phyloP scores from a whole-genome alignment of 768 basidiomycete species.

The Pholiota microspora region DNA sequence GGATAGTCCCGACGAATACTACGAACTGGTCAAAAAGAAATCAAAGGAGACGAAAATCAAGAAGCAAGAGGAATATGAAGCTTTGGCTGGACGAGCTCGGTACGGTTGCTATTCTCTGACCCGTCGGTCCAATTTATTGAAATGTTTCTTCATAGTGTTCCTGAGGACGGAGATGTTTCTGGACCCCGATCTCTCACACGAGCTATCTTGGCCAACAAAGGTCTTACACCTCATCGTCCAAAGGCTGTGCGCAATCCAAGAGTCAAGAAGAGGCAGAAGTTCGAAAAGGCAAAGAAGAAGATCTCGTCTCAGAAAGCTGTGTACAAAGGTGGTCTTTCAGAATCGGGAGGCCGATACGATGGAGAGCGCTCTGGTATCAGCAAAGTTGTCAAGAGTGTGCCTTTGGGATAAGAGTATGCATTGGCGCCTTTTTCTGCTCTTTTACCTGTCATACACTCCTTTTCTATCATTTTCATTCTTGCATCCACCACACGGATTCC shows the following conservation, averaged over 20 bases:
- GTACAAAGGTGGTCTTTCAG: slow-evolving; percentile 84
- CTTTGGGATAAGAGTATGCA: slow-evolving; percentile 43
- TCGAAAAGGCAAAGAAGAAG: slow-evolving; percentile 94
- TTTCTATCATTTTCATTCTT: not conserved
- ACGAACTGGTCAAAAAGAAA: slow-evolving; percentile 81
- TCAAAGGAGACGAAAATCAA: slow-evolving; percentile 70
- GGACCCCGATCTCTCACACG: slow-evolving; percentile 90
- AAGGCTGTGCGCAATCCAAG: slow-evolving; percentile 95
- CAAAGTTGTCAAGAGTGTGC: slow-evolving; percentile 84
- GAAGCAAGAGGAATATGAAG: slow-evolving; percentile 84
- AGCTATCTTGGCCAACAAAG: slow-evolving; percentile 91
- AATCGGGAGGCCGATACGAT: slow-evolving; percentile 70
- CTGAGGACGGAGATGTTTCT: slow-evolving; percentile 29
- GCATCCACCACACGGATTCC: too few species aligned
- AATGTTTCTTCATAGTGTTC: slow-evolving; percentile 21
- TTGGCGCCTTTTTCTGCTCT: not conserved
- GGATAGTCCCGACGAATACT: slow-evolving; percentile 74
- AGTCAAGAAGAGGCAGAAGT: slow-evolving; percentile 93
- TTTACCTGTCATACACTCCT: not conserved
- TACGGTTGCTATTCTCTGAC: slow-evolving; percentile 4
- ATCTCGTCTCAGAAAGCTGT: slow-evolving; percentile 85
- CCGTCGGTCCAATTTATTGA: not conserved
- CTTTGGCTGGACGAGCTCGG: slow-evolving; percentile 33
- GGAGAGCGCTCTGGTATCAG: slow-evolving; percentile 95
- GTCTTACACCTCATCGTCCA: slow-evolving; percentile 85